A percentile compares a stretch with the other conserved stretches of the same genome.
phyloP scores from a whole-genome alignment of 176 grass and related monocot genomes.

The Zizania latifolia region DNA sequence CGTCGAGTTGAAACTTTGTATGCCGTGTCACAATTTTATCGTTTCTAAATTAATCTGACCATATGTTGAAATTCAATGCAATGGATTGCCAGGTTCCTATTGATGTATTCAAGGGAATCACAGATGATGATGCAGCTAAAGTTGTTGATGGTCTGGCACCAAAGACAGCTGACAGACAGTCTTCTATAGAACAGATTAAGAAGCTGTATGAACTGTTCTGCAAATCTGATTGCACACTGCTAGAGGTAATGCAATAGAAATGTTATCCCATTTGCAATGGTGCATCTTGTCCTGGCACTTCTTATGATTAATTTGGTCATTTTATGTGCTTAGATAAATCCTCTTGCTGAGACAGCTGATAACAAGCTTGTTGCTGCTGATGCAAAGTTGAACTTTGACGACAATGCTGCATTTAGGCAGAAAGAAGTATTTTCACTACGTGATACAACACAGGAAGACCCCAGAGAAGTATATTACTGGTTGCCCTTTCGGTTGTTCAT shows the following conservation, averaged over 20 bases:
- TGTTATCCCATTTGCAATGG: neutral
- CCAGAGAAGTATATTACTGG: constrained; percentile 60
- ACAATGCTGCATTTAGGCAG: constrained; percentile 92
- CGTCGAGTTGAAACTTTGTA: neutral
- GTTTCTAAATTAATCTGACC: neutral
- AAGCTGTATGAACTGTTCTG: constrained; percentile 90
- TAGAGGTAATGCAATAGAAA: constrained; percentile 58
- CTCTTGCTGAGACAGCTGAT: constrained; percentile 91
- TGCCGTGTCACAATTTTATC: neutral
- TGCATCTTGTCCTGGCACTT: neutral
- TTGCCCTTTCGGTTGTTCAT: neutral
- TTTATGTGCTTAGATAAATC: constrained; percentile 84
- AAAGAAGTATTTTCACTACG: constrained; percentile 92
- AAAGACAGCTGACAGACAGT: constrained; percentile 70
- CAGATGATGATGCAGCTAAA: constrained; percentile 92
- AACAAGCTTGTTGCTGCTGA: constrained; percentile 88
- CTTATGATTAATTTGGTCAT: constrained; percentile 27
- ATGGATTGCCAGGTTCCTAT: constrained; percentile 66
- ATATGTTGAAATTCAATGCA: constrained; percentile 21
- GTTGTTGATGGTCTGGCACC: constrained; percentile 92
- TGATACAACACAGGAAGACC: constrained; percentile 97
- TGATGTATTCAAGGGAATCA: constrained; percentile 98
- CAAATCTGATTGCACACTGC: constrained; percentile 75
- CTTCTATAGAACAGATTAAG: constrained; percentile 97
- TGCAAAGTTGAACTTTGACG: constrained; percentile 99